These are phyloP conservation scores for Cyclotella choctawhatcheeana DNA, from an alignment of 108 stramenopile species.

Conservation along the genomic window DNA sequence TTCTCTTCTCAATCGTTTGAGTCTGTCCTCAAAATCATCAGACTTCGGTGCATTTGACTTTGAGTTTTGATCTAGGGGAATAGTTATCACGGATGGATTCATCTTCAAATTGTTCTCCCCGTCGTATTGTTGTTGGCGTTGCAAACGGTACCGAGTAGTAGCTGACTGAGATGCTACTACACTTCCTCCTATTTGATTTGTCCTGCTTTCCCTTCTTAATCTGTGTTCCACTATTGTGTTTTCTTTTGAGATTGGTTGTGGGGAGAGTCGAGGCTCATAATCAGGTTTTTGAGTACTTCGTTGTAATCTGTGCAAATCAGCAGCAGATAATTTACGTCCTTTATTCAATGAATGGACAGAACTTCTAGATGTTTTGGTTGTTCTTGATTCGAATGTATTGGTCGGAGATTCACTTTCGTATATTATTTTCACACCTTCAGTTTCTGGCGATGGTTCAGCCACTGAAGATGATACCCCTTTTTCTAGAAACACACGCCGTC, in stretches of 20 bases:
- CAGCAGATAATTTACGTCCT: slow-evolving; percentile 6
- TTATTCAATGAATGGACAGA: not conserved
- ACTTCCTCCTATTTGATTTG: not conserved
- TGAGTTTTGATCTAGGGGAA: not conserved
- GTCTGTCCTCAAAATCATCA: not conserved
- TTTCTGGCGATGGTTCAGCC: not conserved
- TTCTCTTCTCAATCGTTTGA: not conserved
- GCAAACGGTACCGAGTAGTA: not conserved
- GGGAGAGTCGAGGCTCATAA: not conserved
- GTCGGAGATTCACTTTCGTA: not conserved
- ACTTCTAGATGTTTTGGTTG: not conserved
- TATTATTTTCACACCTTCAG: not conserved
- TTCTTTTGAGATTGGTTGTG: not conserved
- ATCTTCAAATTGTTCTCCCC: not conserved
- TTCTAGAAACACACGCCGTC: slow-evolving; percentile 7
- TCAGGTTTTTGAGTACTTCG: not conserved
- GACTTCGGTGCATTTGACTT: not conserved
- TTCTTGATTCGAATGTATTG: not conserved
- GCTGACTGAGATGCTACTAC: slow-evolving; percentile 11
- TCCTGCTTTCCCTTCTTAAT: not conserved
- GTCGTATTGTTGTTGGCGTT: too few relatives aligned
- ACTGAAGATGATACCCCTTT: not conserved
- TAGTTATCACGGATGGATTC: not conserved
- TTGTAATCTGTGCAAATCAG: slow-evolving; percentile 10
- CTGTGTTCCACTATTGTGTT: not conserved